Conservation (phyloP, 1,284 basidiomycete genomes). For the Moesziomyces aphidis region DNA sequence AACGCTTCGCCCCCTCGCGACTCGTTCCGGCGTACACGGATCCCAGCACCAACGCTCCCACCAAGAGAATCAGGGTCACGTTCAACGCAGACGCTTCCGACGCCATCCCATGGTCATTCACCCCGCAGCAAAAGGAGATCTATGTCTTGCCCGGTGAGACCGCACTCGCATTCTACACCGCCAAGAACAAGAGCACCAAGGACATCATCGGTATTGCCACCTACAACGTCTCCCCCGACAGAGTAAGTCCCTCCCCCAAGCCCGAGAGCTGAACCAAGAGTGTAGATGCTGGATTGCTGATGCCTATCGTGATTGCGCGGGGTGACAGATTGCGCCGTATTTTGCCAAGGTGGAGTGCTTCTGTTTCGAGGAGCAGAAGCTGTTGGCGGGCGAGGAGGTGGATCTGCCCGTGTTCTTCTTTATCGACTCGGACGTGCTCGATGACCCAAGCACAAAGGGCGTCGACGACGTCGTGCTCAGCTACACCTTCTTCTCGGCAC, state of each 20-base stretch:
- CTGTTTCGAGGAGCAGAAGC: slow-evolving; percentile 98
- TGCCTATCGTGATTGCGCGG: not conserved
- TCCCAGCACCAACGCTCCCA: slow-evolving; percentile 68
- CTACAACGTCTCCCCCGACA: slow-evolving; percentile 93
- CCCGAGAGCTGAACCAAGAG: not conserved
- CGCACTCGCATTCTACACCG: slow-evolving; percentile 94
- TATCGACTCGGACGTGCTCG: slow-evolving; percentile 94
- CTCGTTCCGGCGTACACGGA: slow-evolving; percentile 55
- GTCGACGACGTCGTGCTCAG: slow-evolving; percentile 92
- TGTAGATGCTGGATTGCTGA: not conserved
- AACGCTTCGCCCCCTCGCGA: slow-evolving; percentile 54
- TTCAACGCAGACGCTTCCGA: slow-evolving; percentile 94
- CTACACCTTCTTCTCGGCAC: slow-evolving; percentile 92
- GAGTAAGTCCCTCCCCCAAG: slow-evolving; percentile 73
- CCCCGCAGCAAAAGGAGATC: slow-evolving; percentile 89
- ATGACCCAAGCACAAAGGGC: slow-evolving; percentile 86
- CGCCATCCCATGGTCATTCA: slow-evolving; percentile 91
- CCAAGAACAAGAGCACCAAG: slow-evolving; percentile 83
- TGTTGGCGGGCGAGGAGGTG: slow-evolving; percentile 94
- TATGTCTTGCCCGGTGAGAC: slow-evolving; percentile 95
- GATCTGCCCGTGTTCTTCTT: slow-evolving; percentile 99
- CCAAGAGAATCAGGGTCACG: slow-evolving; percentile 81
- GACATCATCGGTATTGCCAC: slow-evolving; percentile 99
- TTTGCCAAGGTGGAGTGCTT: slow-evolving; percentile 99
- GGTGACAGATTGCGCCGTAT: slow-evolving; percentile 87